phyloP scores from a whole-genome alignment of 116 monocot genomes.

The Cymodocea nodosa region DNA sequence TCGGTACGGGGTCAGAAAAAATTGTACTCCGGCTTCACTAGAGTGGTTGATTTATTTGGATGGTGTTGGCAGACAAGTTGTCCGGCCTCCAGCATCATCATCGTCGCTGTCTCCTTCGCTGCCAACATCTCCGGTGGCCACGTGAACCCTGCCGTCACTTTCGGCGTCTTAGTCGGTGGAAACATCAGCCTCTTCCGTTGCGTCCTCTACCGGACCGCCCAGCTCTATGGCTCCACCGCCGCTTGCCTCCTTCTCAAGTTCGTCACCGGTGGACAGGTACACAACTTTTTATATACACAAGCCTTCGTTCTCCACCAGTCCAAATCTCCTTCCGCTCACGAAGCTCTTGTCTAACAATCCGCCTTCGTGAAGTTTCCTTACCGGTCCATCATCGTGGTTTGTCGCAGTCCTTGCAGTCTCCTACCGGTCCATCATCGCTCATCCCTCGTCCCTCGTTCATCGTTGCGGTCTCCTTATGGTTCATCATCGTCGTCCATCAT shows the following conservation, averaged over 20 bases:
- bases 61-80: constrained; percentile 8
- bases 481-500: too few species aligned
- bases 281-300: not conserved
- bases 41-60: too few species aligned
- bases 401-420: too few species aligned
- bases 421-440: too few species aligned
- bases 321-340: not conserved
- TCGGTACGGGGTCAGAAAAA: too few species aligned
- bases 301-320: not conserved
- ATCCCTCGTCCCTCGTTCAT: too few species aligned
- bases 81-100: constrained; percentile 9
- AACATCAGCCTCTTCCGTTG: constrained; percentile 20
- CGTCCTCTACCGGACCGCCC: constrained; percentile 22
- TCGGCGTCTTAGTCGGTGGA: constrained; percentile 22
- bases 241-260: constrained; percentile 22
- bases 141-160: constrained; percentile 26
- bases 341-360: not conserved
- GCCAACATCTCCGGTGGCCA: constrained; percentile 30
- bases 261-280: constrained; percentile 11
- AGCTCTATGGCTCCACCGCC: constrained; percentile 21
- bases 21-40: too few species aligned
- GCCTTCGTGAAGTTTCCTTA: not conserved
- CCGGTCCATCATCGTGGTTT: too few species aligned
- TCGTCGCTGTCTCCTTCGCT: constrained; percentile 14
- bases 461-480: too few species aligned